phyloP scores from a whole-genome alignment of 1,139 yeast genomes.

The Maudiozyma humilis region DNA sequence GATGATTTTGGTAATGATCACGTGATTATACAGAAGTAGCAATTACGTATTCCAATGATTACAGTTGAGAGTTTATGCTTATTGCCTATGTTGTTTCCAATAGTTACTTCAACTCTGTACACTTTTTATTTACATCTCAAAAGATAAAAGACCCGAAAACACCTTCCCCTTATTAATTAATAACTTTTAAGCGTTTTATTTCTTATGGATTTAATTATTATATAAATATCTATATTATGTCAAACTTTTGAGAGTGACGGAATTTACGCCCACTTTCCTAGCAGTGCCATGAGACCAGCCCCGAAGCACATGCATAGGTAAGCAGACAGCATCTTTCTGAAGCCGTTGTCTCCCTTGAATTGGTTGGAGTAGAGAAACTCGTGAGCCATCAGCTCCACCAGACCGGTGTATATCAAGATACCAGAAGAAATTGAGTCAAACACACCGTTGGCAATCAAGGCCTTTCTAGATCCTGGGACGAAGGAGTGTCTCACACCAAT shows the following conservation, averaged over 20 bases:
- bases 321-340: slow-evolving; percentile 31
- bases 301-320: slow-evolving; percentile 49
- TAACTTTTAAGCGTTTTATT: no score
- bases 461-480: slow-evolving; percentile 53
- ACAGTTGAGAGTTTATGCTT: background rate
- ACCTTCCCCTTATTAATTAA: no score
- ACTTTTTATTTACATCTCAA: background rate
- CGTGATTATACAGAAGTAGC: no score
- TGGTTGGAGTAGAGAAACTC: slow-evolving; percentile 68
- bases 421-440: slow-evolving; percentile 81
- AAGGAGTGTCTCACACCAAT: slow-evolving; percentile 66
- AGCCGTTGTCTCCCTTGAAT: slow-evolving; percentile 40
- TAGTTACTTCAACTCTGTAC: background rate
- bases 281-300: slow-evolving; percentile 72
- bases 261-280: slow-evolving; percentile 71
- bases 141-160: no score
- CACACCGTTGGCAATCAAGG: slow-evolving; percentile 64
- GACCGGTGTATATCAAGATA: slow-evolving; percentile 70
- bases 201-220: no score
- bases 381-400: slow-evolving; percentile 80
- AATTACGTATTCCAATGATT: no score
- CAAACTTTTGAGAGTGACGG: no score
- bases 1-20: no score
- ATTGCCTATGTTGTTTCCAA: background rate
- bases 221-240: no score